Evolutionary conservation across 192 early-diverging fungal species (phyloP).

Genomic region (Rhizophagus prolifer): DNA sequence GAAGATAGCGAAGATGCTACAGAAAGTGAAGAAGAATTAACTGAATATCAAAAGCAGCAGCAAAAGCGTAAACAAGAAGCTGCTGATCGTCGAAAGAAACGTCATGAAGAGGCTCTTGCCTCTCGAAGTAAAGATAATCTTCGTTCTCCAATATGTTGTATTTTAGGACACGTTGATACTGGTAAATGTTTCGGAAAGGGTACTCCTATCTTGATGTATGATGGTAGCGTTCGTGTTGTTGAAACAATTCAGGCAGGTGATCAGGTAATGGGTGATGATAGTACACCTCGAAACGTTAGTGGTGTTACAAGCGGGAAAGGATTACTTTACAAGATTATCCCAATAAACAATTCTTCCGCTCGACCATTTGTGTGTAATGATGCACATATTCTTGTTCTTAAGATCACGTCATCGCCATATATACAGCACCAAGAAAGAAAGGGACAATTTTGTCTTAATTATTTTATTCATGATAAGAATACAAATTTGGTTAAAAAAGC

Average conservation of each 20-base stretch:
- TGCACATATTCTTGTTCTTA: slow-evolving; percentile 52
- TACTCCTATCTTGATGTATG: slow-evolving; percentile 51
- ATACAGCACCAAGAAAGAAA: neutral
- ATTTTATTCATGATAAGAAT: neutral
- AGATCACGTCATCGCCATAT: slow-evolving; percentile 1
- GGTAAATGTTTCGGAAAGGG: slow-evolving; percentile 38
- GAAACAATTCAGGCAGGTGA: slow-evolving; percentile 44
- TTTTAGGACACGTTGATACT: slow-evolving; percentile 98
- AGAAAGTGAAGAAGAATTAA: slow-evolving; percentile 20
- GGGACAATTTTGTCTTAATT: neutral
- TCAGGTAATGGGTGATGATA: slow-evolving; percentile 53
- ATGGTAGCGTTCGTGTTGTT: slow-evolving; percentile 43
- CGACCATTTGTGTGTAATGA: slow-evolving; percentile 54
- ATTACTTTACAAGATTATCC: slow-evolving; percentile 48
- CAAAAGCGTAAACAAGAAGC: slow-evolving; percentile 72
- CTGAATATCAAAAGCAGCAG: slow-evolving; percentile 9
- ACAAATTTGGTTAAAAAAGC: neutral
- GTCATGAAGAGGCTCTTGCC: slow-evolving; percentile 73
- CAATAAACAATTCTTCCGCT: slow-evolving; percentile 23
- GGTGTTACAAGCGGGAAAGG: slow-evolving; percentile 44
- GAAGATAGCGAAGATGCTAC: slow-evolving; percentile 15
- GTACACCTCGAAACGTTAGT: slow-evolving; percentile 45
- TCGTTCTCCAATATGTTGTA: slow-evolving; percentile 96
- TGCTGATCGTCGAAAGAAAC: slow-evolving; percentile 62
- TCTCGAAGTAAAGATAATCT: slow-evolving; percentile 86